Percentiles rank a stretch among this genome's conserved stretches.
phyloP scores from a whole-genome alignment of 2,329 filamentous ascomycete species.

The Aspergillus hiratsukae region DNA sequence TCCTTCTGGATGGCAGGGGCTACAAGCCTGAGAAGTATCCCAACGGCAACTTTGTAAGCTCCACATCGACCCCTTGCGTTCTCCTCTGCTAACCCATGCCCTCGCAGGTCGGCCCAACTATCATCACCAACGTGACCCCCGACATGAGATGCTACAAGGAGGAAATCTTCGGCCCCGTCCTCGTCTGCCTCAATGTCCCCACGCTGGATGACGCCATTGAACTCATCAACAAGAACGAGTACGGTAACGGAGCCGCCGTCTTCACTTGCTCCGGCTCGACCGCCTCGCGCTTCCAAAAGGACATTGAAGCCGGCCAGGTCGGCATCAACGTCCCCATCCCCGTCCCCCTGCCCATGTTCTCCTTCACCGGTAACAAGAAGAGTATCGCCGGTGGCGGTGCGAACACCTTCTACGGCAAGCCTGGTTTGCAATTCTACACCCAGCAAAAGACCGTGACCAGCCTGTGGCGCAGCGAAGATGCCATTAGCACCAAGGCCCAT shows the following conservation, averaged over 20 bases:
- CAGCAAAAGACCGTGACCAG: slow-evolving; percentile 97
- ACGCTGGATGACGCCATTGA: slow-evolving; percentile 60
- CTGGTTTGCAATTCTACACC: slow-evolving; percentile 90
- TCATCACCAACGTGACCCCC: slow-evolving; percentile 61
- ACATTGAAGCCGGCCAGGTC: slow-evolving; percentile 63
- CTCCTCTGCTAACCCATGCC: neutral
- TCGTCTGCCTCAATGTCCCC: slow-evolving; percentile 57
- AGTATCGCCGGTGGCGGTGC: slow-evolving; percentile 86
- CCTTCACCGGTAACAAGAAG: slow-evolving; percentile 73
- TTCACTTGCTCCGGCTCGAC: slow-evolving; percentile 61
- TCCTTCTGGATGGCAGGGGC: slow-evolving; percentile 58
- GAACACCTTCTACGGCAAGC: slow-evolving; percentile 92
- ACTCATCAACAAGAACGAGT: slow-evolving; percentile 62
- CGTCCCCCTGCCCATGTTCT: slow-evolving; percentile 59
- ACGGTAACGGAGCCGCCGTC: slow-evolving; percentile 63
- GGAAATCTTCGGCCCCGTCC: slow-evolving; percentile 64
- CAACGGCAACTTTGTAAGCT: slow-evolving; percentile 61
- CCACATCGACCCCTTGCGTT: neutral
- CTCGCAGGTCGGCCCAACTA: slow-evolving; percentile 55
- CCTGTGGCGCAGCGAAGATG: slow-evolving; percentile 82
- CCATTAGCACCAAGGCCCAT: slow-evolving; percentile 75
- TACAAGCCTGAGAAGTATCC: slow-evolving; percentile 60
- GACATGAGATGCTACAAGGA: slow-evolving; percentile 64
- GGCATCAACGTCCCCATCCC: slow-evolving; percentile 65
- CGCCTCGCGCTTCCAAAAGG: slow-evolving; percentile 58